A percentile compares a stretch with the other conserved stretches of the same genome.
Evolutionary conservation across 371 early-diverging fungal species (phyloP).

Genomic region (Zychaea mexicana): DNA sequence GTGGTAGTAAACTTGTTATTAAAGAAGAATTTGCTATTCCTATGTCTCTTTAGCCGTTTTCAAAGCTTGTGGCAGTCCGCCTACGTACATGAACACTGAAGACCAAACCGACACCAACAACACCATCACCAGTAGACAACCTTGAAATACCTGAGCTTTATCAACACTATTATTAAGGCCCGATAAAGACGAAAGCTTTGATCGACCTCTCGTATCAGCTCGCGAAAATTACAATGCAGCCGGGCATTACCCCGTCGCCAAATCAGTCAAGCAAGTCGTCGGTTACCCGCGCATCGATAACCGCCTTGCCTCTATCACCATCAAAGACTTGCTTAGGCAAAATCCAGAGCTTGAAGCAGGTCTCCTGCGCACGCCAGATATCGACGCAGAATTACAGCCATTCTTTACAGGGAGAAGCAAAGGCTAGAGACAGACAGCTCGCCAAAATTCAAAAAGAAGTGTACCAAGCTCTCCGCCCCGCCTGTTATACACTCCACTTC

Average conservation of each 20-base stretch:
- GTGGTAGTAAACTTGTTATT: not conserved
- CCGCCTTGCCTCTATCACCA: not conserved
- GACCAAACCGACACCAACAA: too few relatives aligned
- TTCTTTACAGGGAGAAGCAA: not conserved
- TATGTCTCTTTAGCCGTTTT: not conserved
- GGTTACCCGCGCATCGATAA: not conserved
- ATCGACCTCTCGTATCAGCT: not conserved
- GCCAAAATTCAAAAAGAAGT: not conserved
- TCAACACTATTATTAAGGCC: not conserved
- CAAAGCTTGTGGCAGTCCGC: not conserved
- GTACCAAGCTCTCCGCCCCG: not conserved
- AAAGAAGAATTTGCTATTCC: not conserved
- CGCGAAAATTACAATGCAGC: not conserved
- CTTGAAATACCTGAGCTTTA: not conserved
- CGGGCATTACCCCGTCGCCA: not conserved
- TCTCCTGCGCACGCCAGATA: not conserved
- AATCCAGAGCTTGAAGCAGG: not conserved
- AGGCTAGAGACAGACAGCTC: not conserved
- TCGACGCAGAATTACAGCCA: not conserved
- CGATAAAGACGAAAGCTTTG: not conserved
- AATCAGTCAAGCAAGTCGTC: not conserved
- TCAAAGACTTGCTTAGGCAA: not conserved
- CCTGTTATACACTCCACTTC: not conserved
- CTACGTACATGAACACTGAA: not conserved
- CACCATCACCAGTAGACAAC: not conserved